Base-by-base conservation (phyloP, 176 grass and related monocot genomes). In the Oryza officinalis region DNA sequence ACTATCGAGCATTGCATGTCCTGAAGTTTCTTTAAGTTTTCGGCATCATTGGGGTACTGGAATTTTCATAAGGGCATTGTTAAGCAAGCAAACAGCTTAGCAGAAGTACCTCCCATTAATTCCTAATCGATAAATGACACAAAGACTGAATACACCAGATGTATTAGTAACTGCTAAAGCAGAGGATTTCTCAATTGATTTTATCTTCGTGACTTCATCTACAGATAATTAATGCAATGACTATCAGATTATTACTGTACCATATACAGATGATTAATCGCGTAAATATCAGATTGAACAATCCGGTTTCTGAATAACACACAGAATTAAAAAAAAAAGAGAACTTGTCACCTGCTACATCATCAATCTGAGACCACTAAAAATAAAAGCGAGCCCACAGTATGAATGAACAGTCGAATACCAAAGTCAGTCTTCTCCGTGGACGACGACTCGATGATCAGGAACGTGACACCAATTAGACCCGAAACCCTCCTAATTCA, bases 341-440 rank as follows among this genome's bases (percentile, higher is more conserved):
- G 0, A 10, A 54, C 26, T 65, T 44, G 4, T 76, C 40, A n/a
- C n/a, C n/a, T n/a, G n/a, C n/a, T n/a, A n/a, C n/a, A n/a, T n/a
- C n/a, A n/a, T 30, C 31, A 65, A 50, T 20, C 77, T 65, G 41
- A 81, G 52, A 77, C 27, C 78, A 64, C 65, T 18, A 81, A 47
- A 83, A 37, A 37, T 37, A 37, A 37, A 37, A 65, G 9, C 4
- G 5, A 68, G 31, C 2, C 67, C 31, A 64, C 8, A 44, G 2
- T 17, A 20, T 35, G 11, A 44, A 44, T 27, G 40, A 10, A 41
- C 2, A 41, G 40, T 41, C 9, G 40, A 37, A 32, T 77, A 75
- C 38, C 13, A 38, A 38, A 59, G 71, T 68, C 46, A 25, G 65
- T 45, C 75, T 72, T 64, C 25, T 1, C 18, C 65, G 11, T 30